Evolutionary conservation across 176 grass and related monocot genomes (phyloP), one percentile per base, ranked within the genome.

Genomic region (Avena sativa): DNA sequence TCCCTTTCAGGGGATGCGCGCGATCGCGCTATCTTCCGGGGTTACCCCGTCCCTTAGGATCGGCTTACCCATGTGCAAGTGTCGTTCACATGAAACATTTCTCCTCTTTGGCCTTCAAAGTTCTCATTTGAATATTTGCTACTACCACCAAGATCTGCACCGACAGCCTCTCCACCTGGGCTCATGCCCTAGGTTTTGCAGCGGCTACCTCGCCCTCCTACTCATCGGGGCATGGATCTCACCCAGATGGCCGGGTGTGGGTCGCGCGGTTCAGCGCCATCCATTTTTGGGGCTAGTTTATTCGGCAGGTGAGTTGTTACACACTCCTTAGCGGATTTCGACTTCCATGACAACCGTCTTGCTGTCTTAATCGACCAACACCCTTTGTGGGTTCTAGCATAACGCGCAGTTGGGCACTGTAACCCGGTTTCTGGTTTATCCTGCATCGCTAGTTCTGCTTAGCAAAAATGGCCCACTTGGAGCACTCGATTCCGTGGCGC

Each of bases 101-200:
- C 89, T 82, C 89, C 92, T 91, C 87, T 94, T 94, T 81, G 78
- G 89, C 89, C 92, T 91, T 94, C 92, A 94, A 91, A 91, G 85
- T 94, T 91, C 81, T 91, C 87, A 91, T 94, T 94, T 94, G 89
- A 94, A 94, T 91, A 94, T 94, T 94, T 91, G 87, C 87, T 91
- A 86, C 92, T 94, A 91, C 89, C 92, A 94, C 92, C 38, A 40
- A 87, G 28, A 28, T 28, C 28, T 28, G 28, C 28, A 28, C 28
- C 28, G 28, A 28, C 28, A 2, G 28, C 28, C 2, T 1, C 28
- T 28, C 28, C 28, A 28, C 28, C 28, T 28, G 28, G 28, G 28
- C 28, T 28, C 28, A 2, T 2, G 2, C 28, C 28, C 28, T 2
- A 28, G 28, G 28, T 28, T 28, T 28, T 28, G 28, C 2, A 28